A percentile compares a stretch with the other conserved stretches of the same genome.
Evolutionary conservation across 495 filamentous ascomycete species (phyloP).

Genomic region (Friedmanniomyces simplex): DNA sequence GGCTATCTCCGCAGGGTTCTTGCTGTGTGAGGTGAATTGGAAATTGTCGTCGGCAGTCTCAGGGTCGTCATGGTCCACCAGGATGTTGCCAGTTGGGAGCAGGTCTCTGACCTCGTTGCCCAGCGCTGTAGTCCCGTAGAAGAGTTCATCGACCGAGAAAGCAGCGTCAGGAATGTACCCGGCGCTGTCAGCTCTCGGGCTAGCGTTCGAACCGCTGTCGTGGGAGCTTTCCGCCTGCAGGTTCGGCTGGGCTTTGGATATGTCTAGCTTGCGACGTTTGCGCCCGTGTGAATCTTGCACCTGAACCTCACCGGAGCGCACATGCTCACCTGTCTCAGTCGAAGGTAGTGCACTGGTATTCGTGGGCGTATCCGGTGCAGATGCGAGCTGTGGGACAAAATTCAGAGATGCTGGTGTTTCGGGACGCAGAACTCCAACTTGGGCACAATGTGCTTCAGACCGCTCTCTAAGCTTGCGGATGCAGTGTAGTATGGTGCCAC

Average conservation of each 20-base stretch:
- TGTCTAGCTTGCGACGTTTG: conserved; percentile 35
- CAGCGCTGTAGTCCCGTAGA: conserved; percentile 29
- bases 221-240: no score
- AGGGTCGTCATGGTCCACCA: neutral
- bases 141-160: conserved; percentile 33
- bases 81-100: neutral
- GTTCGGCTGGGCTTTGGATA: neutral
- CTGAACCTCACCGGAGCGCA: conserved; percentile 24
- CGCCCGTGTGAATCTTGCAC: conserved; percentile 33
- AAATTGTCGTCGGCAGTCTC: conserved; percentile 13
- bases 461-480: conserved; percentile 36
- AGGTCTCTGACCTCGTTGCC: conserved; percentile 14
- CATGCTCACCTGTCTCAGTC: neutral
- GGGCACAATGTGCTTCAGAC: conserved; percentile 34
- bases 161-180: conserved; percentile 5
- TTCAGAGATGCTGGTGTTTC: conserved; percentile 4
- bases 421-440: neutral
- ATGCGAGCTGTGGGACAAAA: neutral
- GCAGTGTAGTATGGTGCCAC: conserved; percentile 36
- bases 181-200: neutral
- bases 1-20: conserved; percentile 14
- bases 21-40: neutral
- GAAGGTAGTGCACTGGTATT: neutral
- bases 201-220: neutral
- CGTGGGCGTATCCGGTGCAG: neutral